phyloP scores from a whole-genome alignment of 2,329 filamentous ascomycete genomes.

The Tolypocladium capitatum region DNA sequence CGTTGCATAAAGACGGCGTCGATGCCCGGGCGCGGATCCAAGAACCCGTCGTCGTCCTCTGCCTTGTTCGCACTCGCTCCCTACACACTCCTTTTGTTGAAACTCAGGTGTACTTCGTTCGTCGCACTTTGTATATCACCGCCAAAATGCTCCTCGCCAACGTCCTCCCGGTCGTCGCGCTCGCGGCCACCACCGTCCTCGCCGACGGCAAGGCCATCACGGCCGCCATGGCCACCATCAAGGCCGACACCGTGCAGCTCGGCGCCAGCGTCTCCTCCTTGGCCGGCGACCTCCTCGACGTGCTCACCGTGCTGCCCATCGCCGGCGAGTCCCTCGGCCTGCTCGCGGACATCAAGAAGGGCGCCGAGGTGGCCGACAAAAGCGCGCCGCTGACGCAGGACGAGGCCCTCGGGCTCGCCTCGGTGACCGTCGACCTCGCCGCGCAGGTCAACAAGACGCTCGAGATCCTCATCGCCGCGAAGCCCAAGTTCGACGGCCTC shows the following conservation, averaged over 20 bases:
- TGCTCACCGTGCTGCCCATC: slow-evolving; percentile 26
- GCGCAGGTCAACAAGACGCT: slow-evolving; percentile 24
- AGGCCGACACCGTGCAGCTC: slow-evolving; percentile 18
- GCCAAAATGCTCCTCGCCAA: slow-evolving; percentile 11
- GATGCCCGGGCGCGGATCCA: background rate
- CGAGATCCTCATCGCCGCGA: slow-evolving; percentile 22
- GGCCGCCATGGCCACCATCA: slow-evolving; percentile 21
- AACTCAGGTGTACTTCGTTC: no score
- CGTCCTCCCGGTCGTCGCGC: slow-evolving; percentile 10
- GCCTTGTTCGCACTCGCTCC: background rate
- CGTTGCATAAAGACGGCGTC: background rate
- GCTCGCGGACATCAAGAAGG: slow-evolving; percentile 24
- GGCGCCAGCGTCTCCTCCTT: slow-evolving; percentile 21
- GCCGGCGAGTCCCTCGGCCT: slow-evolving; percentile 23
- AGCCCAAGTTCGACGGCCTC: slow-evolving; percentile 30
- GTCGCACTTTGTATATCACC: background rate
- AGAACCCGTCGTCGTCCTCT: background rate
- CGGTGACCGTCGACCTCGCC: slow-evolving; percentile 21
- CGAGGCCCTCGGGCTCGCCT: slow-evolving; percentile 26
- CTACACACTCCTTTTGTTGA: background rate
- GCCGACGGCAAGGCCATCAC: slow-evolving; percentile 20
- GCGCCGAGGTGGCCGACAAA: slow-evolving; percentile 20
- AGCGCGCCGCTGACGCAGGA: slow-evolving; percentile 23
- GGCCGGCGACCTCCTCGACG: slow-evolving; percentile 23
- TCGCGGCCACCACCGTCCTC: slow-evolving; percentile 12